Conservation (phyloP, 2,329 filamentous ascomycete species). For the Trichoderma sp. region DNA sequence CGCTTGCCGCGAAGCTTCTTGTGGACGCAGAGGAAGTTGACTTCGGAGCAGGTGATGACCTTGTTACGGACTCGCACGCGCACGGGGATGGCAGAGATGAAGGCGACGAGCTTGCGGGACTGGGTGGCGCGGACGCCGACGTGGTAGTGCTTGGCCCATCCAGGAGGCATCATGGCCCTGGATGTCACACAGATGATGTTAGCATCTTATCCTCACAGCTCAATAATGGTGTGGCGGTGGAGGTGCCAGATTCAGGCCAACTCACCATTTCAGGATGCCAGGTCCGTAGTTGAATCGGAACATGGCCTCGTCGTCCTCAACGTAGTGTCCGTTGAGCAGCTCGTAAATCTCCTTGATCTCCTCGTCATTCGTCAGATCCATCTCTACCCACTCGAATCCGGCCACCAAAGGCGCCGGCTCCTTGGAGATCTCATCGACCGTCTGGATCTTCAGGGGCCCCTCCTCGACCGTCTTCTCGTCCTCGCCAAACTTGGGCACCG, state of each 20-base stretch:
- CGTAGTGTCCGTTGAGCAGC: slow-evolving; percentile 88
- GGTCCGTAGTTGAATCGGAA: slow-evolving; percentile 96
- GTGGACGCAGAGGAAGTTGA: slow-evolving; percentile 98
- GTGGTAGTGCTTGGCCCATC: slow-evolving; percentile 93
- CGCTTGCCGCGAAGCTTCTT: slow-evolving; percentile 95
- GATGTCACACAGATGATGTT: background rate
- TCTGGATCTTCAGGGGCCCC: slow-evolving; percentile 79
- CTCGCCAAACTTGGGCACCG: slow-evolving; percentile 79
- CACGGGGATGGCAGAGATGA: slow-evolving; percentile 91
- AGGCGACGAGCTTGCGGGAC: slow-evolving; percentile 85
- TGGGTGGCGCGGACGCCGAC: slow-evolving; percentile 83
- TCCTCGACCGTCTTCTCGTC: slow-evolving; percentile 59
- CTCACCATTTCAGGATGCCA: slow-evolving; percentile 83
- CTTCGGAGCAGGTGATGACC: slow-evolving; percentile 76
- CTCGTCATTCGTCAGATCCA: slow-evolving; percentile 76
- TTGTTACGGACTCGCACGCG: slow-evolving; percentile 76
- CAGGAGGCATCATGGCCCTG: slow-evolving; percentile 90
- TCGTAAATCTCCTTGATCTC: slow-evolving; percentile 90
- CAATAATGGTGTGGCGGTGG: background rate
- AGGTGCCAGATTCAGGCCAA: background rate
- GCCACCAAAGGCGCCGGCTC: slow-evolving; percentile 71
- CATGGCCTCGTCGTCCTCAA: slow-evolving; percentile 95
- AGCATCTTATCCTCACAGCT: background rate
- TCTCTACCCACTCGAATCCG: slow-evolving; percentile 90
- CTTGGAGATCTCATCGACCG: slow-evolving; percentile 73